These are phyloP conservation scores for Rossbeevera mucosa DNA, from an alignment of 768 basidiomycete species.

Conservation along the genomic window DNA sequence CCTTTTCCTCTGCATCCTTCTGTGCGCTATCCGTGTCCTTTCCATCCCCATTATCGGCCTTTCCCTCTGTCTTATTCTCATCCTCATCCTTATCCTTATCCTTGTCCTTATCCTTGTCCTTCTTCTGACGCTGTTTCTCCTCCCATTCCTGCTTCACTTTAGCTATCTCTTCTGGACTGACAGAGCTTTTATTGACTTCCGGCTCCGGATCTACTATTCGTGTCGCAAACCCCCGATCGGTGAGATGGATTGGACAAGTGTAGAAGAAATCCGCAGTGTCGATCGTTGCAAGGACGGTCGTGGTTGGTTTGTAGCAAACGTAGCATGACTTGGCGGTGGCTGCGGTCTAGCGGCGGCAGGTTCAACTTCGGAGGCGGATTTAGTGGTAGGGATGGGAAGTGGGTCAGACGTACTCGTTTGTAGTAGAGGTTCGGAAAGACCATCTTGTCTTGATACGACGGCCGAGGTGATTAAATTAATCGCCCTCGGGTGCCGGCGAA, in stretches of 20 bases:
- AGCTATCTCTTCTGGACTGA: conserved; percentile 67
- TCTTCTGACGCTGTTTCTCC: conserved; percentile 60
- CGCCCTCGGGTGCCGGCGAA: neutral
- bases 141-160: conserved; percentile 80
- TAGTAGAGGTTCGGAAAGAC: conserved; percentile 84
- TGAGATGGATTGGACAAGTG: conserved; percentile 74
- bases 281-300: conserved; percentile 78
- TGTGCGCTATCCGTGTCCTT: conserved; percentile 1
- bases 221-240: conserved; percentile 72
- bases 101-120: conserved; percentile 52
- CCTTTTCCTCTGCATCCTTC: conserved; percentile 31
- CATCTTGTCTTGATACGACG: conserved; percentile 38
- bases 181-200: conserved; percentile 33
- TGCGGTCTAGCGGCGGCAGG: conserved; percentile 52
- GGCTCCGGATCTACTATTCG: conserved; percentile 40
- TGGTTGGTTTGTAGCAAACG: conserved; percentile 75
- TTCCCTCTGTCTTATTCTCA: conserved; percentile 50
- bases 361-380: neutral
- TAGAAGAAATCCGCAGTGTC: conserved; percentile 85
- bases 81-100: conserved; percentile 55
- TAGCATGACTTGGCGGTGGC: conserved; percentile 77
- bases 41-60: conserved; percentile 35
- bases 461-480: neutral
- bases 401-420: conserved; percentile 63
- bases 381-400: neutral